phyloP scores from a whole-genome alignment of 2,329 filamentous ascomycete genomes.

The Epichloe uncinata region DNA sequence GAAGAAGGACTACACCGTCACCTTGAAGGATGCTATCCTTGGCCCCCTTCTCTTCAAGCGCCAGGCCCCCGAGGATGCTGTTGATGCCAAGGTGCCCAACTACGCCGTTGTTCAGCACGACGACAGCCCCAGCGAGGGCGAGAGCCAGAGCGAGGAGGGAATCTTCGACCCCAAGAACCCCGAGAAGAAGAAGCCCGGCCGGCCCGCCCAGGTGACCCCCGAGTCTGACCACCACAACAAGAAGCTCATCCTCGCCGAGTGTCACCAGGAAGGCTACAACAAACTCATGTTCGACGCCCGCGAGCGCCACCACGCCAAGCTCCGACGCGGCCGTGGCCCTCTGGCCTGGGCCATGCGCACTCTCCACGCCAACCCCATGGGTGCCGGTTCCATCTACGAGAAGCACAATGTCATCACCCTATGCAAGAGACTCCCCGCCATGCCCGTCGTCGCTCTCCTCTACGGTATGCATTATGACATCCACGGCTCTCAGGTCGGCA shows the following conservation, averaged over 20 bases:
- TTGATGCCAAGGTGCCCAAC: slow-evolving; percentile 50
- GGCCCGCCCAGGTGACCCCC: slow-evolving; percentile 5
- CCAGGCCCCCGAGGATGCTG: slow-evolving; percentile 36
- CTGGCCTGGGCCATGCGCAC: slow-evolving; percentile 76
- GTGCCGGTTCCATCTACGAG: slow-evolving; percentile 62
- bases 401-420: slow-evolving; percentile 52
- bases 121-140: slow-evolving; percentile 23
- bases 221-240: slow-evolving; percentile 30
- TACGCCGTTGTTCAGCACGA: slow-evolving; percentile 65
- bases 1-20: slow-evolving; percentile 52
- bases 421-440: slow-evolving; percentile 54
- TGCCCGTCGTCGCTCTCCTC: slow-evolving; percentile 46
- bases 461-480: slow-evolving; percentile 78
- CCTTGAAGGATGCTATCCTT: slow-evolving; percentile 46
- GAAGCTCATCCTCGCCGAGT: slow-evolving; percentile 33
- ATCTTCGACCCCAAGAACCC: slow-evolving; percentile 11
- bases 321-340: slow-evolving; percentile 49
- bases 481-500: slow-evolving; percentile 29
- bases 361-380: slow-evolving; percentile 61
- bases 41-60: slow-evolving; percentile 55
- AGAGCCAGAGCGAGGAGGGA: slow-evolving; percentile 14
- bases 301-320: slow-evolving; percentile 46
- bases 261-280: slow-evolving; percentile 42
- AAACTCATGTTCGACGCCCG: slow-evolving; percentile 44
- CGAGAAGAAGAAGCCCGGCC: not conserved